Evolutionary conservation across 768 basidiomycete genomes (phyloP).

Genomic region (Lentinula raphanica): DNA sequence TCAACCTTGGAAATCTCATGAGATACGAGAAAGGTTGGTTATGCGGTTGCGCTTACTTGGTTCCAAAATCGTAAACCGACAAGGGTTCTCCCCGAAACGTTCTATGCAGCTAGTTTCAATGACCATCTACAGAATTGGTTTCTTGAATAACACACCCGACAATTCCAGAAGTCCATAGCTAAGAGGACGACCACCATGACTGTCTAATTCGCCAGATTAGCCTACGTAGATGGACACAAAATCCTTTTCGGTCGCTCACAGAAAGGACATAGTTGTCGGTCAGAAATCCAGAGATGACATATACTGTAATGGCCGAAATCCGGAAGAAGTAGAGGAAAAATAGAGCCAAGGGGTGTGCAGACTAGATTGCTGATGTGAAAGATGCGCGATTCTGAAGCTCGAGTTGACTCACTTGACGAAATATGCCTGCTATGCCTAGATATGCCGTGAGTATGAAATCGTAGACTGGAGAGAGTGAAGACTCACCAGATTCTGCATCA

Average conservation of each 20-base stretch:
- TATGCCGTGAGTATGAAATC: background rate
- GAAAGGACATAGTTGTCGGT: conserved; percentile 91
- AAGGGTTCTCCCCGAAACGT: conserved; percentile 88
- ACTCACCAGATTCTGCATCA: conserved; percentile 76
- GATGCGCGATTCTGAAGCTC: conserved; percentile 2
- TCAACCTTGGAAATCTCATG: conserved; percentile 59
- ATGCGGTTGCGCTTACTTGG: conserved; percentile 45
- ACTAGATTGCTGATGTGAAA: conserved; percentile 36
- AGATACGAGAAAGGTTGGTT: background rate
- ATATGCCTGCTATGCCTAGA: conserved; percentile 67
- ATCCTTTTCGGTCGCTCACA: conserved; percentile 30
- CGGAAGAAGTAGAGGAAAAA: conserved; percentile 89
- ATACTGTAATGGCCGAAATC: conserved; percentile 81
- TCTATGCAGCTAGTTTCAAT: conserved; percentile 39
- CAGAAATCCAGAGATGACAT: conserved; percentile 89
- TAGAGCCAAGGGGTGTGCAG: conserved; percentile 77
- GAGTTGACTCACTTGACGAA: conserved; percentile 56
- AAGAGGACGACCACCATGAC: conserved; percentile 90
- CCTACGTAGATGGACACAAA: too few relatives aligned
- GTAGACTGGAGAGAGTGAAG: background rate
- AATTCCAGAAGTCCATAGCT: conserved; percentile 99
- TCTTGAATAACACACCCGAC: conserved; percentile 43
- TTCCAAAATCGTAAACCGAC: conserved; percentile 98
- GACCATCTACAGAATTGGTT: background rate
- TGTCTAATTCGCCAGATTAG: too few relatives aligned